These are phyloP conservation scores for Xylariaceae sp. DNA, from an alignment of 2,329 filamentous ascomycete genomes.

Conservation along the genomic window DNA sequence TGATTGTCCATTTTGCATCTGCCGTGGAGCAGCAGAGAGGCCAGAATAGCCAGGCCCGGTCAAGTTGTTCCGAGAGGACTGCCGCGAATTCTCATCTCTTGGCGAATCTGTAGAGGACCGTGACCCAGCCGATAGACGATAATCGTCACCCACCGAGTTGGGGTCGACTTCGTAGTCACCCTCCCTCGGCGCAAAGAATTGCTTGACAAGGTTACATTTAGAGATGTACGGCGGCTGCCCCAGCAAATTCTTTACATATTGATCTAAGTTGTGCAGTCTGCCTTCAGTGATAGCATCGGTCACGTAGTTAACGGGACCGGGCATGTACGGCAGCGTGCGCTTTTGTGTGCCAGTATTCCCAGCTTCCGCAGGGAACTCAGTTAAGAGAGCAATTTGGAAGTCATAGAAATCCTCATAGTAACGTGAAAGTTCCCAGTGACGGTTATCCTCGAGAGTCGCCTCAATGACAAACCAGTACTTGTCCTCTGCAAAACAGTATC, in stretches of 20 bases:
- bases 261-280: slow-evolving; percentile 87
- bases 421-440: slow-evolving; percentile 89
- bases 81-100: slow-evolving; percentile 64
- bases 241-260: slow-evolving; percentile 92
- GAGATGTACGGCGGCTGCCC: slow-evolving; percentile 84
- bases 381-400: slow-evolving; percentile 93
- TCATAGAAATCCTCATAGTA: slow-evolving; percentile 99
- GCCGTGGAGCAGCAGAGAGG: slow-evolving; percentile 57
- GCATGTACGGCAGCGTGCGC: slow-evolving; percentile 94
- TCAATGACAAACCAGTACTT: slow-evolving; percentile 99
- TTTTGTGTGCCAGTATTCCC: slow-evolving; percentile 81
- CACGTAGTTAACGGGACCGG: slow-evolving; percentile 94
- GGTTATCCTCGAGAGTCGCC: slow-evolving; percentile 85
- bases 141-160: slow-evolving; percentile 70
- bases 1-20: slow-evolving; percentile 48
- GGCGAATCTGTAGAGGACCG: slow-evolving; percentile 70
- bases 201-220: slow-evolving; percentile 80
- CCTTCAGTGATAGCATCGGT: slow-evolving; percentile 98
- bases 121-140: slow-evolving; percentile 74
- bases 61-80: slow-evolving; percentile 69
- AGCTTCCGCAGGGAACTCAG: slow-evolving; percentile 89
- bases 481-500: slow-evolving; percentile 94
- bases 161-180: slow-evolving; percentile 93
- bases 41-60: slow-evolving; percentile 63
- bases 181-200: slow-evolving; percentile 88